Evolutionary conservation across 176 grass and related monocot genomes (phyloP).

Genomic region (Phyllostachys edulis): DNA sequence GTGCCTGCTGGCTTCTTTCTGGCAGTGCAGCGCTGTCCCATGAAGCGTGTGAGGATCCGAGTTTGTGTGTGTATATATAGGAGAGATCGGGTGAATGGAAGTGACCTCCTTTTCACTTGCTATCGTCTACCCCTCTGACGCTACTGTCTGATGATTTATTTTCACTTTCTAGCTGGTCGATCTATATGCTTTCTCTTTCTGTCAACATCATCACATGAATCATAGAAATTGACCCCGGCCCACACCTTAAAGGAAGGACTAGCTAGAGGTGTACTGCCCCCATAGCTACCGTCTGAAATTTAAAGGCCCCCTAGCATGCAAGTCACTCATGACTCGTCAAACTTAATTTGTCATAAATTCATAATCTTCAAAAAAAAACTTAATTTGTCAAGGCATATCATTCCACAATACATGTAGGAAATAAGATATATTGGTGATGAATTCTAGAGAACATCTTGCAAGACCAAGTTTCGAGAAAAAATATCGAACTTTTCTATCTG

Average conservation of each 20-base stretch:
- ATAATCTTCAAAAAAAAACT: too few relatives aligned
- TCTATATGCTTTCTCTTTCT: conserved; percentile 9
- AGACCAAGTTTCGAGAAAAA: too few relatives aligned
- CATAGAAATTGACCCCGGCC: neutral
- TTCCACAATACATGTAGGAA: too few relatives aligned
- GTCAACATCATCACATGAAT: conserved; percentile 19
- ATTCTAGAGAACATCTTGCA: too few relatives aligned
- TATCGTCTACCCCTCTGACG: conserved; percentile 43
- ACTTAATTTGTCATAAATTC: too few relatives aligned
- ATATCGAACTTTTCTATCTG: too few relatives aligned
- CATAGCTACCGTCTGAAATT: neutral
- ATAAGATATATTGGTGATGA: too few relatives aligned
- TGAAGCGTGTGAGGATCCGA: neutral
- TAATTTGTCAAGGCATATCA: too few relatives aligned
- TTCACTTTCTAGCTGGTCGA: conserved; percentile 1
- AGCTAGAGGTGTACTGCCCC: neutral
- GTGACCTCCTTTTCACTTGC: neutral
- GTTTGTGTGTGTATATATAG: neutral
- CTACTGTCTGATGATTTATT: conserved; percentile 8
- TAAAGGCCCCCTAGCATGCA: too few relatives aligned
- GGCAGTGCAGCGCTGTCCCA: neutral
- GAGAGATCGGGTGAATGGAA: neutral
- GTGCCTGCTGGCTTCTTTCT: neutral
- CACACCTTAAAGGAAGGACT: neutral
- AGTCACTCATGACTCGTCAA: neutral